A percentile compares a stretch with the other conserved stretches of the same genome.
phyloP scores from a whole-genome alignment of 139 green algal species.

The Volvox africanus region DNA sequence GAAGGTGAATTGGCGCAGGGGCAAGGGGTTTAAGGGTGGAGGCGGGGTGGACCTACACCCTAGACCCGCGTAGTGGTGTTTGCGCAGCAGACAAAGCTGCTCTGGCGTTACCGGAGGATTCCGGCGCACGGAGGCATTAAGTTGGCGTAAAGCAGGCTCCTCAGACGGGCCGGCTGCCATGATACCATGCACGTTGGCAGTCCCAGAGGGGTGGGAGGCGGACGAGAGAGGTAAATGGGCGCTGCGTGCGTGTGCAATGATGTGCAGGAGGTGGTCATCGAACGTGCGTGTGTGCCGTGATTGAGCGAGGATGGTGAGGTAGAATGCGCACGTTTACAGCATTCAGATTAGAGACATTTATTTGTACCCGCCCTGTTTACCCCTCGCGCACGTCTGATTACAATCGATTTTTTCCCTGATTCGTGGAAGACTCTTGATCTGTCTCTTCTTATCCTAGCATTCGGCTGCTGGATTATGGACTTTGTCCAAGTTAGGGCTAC shows the following conservation, averaged over 20 bases:
- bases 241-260: not conserved
- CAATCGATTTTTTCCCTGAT: conserved; percentile 44
- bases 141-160: not conserved
- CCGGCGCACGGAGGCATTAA: not conserved
- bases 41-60: too few species aligned
- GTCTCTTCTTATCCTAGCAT: conserved; percentile 33
- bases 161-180: conserved; percentile 1
- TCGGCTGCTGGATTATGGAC: conserved; percentile 13
- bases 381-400: conserved; percentile 23
- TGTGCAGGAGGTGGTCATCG: not conserved
- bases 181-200: not conserved
- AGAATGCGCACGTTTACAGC: not conserved
- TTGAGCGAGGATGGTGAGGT: conserved; percentile 1
- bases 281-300: not conserved
- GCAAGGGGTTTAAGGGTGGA: not conserved
- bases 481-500: not conserved
- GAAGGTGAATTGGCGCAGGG: not conserved
- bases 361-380: conserved; percentile 34
- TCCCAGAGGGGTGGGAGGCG: not conserved
- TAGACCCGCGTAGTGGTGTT: not conserved
- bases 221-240: too few species aligned
- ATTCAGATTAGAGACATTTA: conserved; percentile 31
- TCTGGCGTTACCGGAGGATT: not conserved
- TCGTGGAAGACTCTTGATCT: conserved; percentile 38
- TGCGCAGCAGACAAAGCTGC: not conserved